These are phyloP conservation scores for Stephanodiscus triporus DNA, from an alignment of 108 stramenopile species.

Conservation along the genomic window DNA sequence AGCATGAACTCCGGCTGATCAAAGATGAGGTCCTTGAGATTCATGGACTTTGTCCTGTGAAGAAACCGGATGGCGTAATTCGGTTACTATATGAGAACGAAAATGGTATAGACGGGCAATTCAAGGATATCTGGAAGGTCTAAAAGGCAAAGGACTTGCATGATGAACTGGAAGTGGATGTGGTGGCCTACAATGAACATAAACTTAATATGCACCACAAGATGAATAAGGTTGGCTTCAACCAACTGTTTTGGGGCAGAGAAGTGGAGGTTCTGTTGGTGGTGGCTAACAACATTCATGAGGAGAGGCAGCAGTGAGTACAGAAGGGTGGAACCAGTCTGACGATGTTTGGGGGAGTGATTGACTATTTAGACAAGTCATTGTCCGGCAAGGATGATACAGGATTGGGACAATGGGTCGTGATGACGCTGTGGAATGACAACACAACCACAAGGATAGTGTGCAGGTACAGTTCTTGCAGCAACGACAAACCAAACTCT, in stretches of 20 bases:
- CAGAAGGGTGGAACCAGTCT: background rate
- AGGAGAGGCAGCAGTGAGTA: background rate
- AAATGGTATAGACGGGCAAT: background rate
- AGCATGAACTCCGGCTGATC: too few species aligned
- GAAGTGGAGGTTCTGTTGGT: conserved; percentile 1
- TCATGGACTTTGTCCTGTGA: background rate
- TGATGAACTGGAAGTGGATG: conserved; percentile 6
- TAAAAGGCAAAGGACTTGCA: background rate
- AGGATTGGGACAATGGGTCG: background rate
- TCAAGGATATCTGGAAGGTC: background rate
- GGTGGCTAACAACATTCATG: background rate
- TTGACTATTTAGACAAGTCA: background rate
- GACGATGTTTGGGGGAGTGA: background rate
- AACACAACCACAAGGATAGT: background rate
- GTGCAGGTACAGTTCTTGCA: background rate
- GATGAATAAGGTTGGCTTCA: background rate
- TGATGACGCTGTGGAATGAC: background rate
- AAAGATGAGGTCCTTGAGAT: background rate
- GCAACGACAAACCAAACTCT: background rate
- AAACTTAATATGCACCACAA: conserved; percentile 3
- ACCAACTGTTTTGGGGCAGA: conserved; percentile 4
- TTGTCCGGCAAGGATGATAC: background rate
- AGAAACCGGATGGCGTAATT: background rate
- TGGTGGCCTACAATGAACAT: conserved; percentile 9
- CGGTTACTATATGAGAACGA: background rate